Evolutionary conservation across 2,329 filamentous ascomycete genomes (phyloP), one percentile per base, ranked within the genome.

Genomic region (Ilyonectria destructans): DNA sequence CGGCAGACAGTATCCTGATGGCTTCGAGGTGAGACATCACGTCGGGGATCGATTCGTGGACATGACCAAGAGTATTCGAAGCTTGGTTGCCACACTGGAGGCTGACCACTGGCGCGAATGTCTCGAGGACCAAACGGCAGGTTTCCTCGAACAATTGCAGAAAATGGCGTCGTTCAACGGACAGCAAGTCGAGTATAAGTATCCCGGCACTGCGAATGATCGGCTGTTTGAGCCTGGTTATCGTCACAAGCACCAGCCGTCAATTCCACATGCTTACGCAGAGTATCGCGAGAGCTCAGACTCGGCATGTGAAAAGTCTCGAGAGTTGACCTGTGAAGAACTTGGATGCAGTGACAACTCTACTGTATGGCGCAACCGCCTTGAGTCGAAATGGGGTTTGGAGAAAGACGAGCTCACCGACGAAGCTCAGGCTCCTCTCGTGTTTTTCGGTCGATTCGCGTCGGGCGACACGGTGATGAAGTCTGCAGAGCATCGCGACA

Each of bases 401-500:
- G 31, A 33, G 31, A 5, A 33, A 21, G 6, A 17, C 10, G n/a
- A 26, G 19, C 19, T 45, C 13, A 31, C n/a, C 1, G n/a, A 19
- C 4, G 8, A 37, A 26, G 45, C 7, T 21, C 23, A 17, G 29
- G 10, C 12, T 10, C 45, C 58, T 33, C 31, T 7, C 6, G 58
- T 52, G 9, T 46, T 52, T 17, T 52, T 61, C 35, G 58, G 46
- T 9, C 21, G 7, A 10, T 54, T 52, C 40, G 59, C 40, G 37
- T 55, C 48, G 2, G 59, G 48, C 23, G 48, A 62, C 21, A 17
- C 12, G 26, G 48, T 62, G 33, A 62, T 54, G 49, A 62, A 62
- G 48, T 60, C 58, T 1, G 58, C 29, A 15, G 35, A 31, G 12
- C 46, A 55, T 17, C 51, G 59, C 13, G 51, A 55, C 26, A n/a